A percentile compares a stretch with the other conserved stretches of the same genome.
phyloP scores from a whole-genome alignment of 2,329 filamentous ascomycete species.

The Chaetomium sp. region DNA sequence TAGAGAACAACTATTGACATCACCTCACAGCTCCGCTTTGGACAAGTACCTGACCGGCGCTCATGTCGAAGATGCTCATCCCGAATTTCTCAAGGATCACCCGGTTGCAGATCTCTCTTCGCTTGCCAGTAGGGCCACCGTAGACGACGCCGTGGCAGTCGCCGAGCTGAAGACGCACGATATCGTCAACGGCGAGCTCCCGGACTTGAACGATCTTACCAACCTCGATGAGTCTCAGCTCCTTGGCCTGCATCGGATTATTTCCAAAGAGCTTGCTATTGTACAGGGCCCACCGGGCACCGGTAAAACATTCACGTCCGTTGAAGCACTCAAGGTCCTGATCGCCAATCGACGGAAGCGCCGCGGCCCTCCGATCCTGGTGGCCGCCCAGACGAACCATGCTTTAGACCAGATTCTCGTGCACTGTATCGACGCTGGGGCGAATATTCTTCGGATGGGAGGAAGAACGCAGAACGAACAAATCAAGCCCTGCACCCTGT shows the following conservation, averaged over 20 bases:
- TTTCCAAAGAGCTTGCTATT: conserved; percentile 72
- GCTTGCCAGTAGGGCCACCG: conserved; percentile 36
- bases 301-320: conserved; percentile 79
- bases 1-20: background rate
- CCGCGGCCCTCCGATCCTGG: conserved; percentile 65
- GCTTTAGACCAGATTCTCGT: conserved; percentile 79
- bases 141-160: conserved; percentile 27
- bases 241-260: conserved; percentile 66
- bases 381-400: conserved; percentile 88
- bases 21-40: conserved; percentile 55
- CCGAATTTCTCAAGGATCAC: conserved; percentile 39
- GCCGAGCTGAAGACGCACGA: conserved; percentile 30
- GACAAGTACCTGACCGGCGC: conserved; percentile 62
- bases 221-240: conserved; percentile 72
- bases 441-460: conserved; percentile 63
- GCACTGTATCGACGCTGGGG: conserved; percentile 56
- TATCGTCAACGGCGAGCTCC: conserved; percentile 26
- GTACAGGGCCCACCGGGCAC: conserved; percentile 79
- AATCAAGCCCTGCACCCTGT: conserved; percentile 69
- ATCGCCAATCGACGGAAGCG: conserved; percentile 59
- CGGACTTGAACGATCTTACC: conserved; percentile 36
- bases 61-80: conserved; percentile 40
- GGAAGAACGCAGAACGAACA: conserved; percentile 66
- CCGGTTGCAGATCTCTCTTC: conserved; percentile 41
- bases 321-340: conserved; percentile 68